Percentiles rank a stretch among this genome's conserved stretches.
Evolutionary conservation across 345 rosid genomes (phyloP).

Genomic region (Cochlearia excelsa): DNA sequence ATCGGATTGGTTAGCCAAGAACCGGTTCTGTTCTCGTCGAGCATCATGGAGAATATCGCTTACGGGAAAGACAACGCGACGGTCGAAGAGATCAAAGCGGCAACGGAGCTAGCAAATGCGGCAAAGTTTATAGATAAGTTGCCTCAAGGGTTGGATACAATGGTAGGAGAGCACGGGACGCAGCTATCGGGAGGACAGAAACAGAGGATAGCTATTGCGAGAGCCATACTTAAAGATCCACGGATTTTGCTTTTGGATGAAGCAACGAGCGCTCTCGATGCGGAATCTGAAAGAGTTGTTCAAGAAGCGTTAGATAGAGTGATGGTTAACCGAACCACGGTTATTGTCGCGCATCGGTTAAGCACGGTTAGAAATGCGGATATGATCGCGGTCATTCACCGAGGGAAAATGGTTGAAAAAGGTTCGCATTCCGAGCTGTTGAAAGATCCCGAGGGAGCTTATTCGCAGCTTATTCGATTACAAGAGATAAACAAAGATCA

Average conservation of each 20-base stretch:
- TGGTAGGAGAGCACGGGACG: slow-evolving; percentile 93
- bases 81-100: slow-evolving; percentile 60
- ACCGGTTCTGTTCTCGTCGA: slow-evolving; percentile 66
- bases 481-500: slow-evolving; percentile 49
- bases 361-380: slow-evolving; percentile 75
- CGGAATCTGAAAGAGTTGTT: slow-evolving; percentile 81
- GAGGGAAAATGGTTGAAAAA: slow-evolving; percentile 77
- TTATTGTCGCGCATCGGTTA: slow-evolving; percentile 79
- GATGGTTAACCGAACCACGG: slow-evolving; percentile 72
- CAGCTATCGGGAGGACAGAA: slow-evolving; percentile 96
- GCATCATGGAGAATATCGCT: slow-evolving; percentile 66
- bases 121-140: slow-evolving; percentile 69
- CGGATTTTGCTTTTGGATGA: slow-evolving; percentile 74
- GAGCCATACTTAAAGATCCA: slow-evolving; percentile 82
- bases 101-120: slow-evolving; percentile 75
- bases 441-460: slow-evolving; percentile 69
- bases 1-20: slow-evolving; percentile 87
- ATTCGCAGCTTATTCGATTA: slow-evolving; percentile 65
- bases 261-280: slow-evolving; percentile 89
- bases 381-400: slow-evolving; percentile 71
- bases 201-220: slow-evolving; percentile 86
- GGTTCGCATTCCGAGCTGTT: slow-evolving; percentile 64
- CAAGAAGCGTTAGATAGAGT: slow-evolving; percentile 82
- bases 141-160: slow-evolving; percentile 81
- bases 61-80: slow-evolving; percentile 79